These are phyloP conservation scores for Phytopythium oedochilum DNA, from an alignment of 352 stramenopile genomes.

Conservation along the genomic window DNA sequence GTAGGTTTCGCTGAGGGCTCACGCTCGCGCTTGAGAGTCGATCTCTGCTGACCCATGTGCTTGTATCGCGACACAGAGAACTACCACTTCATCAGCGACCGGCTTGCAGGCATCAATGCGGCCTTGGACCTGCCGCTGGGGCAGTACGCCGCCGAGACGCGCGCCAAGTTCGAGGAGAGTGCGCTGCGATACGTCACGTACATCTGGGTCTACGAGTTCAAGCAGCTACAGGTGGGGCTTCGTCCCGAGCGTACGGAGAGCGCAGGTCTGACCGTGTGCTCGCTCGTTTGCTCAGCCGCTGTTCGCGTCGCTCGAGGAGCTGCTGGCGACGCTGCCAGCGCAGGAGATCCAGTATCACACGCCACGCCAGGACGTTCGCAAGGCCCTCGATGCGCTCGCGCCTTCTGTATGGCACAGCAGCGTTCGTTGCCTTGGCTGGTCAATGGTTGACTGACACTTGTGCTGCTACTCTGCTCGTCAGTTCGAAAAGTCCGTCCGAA, in stretches of 20 bases:
- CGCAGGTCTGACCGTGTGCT: not conserved
- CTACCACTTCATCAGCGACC: slow-evolving; percentile 58
- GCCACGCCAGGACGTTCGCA: slow-evolving; percentile 52
- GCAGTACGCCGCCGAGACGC: slow-evolving; percentile 44
- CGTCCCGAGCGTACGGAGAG: too few relatives aligned
- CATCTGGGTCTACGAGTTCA: slow-evolving; percentile 71
- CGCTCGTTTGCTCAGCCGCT: slow-evolving; percentile 23
- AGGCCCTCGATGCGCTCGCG: slow-evolving; percentile 34
- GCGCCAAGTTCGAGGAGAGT: slow-evolving; percentile 36
- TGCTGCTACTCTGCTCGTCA: slow-evolving; percentile 6
- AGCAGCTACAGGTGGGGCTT: slow-evolving; percentile 41
- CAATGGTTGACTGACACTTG: not conserved
- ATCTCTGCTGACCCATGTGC: not conserved
- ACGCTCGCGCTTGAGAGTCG: not conserved
- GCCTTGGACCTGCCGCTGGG: slow-evolving; percentile 37
- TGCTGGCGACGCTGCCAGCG: slow-evolving; percentile 48
- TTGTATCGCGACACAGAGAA: slow-evolving; percentile 39
- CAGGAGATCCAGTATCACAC: slow-evolving; percentile 68
- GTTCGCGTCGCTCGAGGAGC: slow-evolving; percentile 44
- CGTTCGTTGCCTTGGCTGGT: not conserved
- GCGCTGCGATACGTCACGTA: slow-evolving; percentile 45
- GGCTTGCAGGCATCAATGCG: slow-evolving; percentile 39
- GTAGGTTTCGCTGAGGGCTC: slow-evolving; percentile 13
- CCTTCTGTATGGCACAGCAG: slow-evolving; percentile 19
- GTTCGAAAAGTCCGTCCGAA: slow-evolving; percentile 67